Evolutionary conservation across 768 basidiomycete genomes (phyloP), one percentile per base, ranked within the genome.

Genomic region (Cystobasidium onofrii): DNA sequence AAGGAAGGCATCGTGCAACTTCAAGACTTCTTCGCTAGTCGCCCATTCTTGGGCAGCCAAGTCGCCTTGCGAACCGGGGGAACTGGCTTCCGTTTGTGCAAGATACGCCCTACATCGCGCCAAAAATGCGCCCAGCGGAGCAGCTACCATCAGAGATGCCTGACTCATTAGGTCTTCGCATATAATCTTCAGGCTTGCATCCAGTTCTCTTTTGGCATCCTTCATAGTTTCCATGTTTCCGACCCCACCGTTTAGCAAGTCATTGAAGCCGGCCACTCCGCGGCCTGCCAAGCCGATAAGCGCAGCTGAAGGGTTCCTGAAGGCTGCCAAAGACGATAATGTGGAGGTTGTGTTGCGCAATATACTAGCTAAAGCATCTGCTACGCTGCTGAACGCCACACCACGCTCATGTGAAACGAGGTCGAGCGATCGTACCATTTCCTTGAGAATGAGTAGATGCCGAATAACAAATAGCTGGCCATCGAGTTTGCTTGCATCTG

Each of bases 371-470:
- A 76, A 60, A 0, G 74, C 75, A 25, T 76, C 75, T 76, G 65
- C 50, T 33, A 90, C 84, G 36, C 87, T 86, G 46, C 84, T 83
- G 73, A 84, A 82, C 36, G 78, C 63, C 79, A 82, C 27, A 76
- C 82, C 77, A 84, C 86, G 15, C 36, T 85, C 85, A 73, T 82
- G 83, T 62, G 84, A 83, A 13, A 82, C 85, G 33, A 90, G 81
- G 74, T 90, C 91, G 41, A 92, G 82, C 76, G 88, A 89, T 50
- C 87, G 84, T 9, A 89, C 85, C 76, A 96, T 87, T 82, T 99
- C 96, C 80, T 96, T 98, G 74, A 98, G 80, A 36, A 97, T 88
- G 64, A 98, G 82, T 25, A 97, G 81, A 81, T 99, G 94, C 52
- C 93, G 86, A 29, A 94, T 88, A 46, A 95, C 86, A 84, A 99